Conservation (phyloP, 2,329 filamentous ascomycete genomes). For the Metarhizium robertsii region DNA sequence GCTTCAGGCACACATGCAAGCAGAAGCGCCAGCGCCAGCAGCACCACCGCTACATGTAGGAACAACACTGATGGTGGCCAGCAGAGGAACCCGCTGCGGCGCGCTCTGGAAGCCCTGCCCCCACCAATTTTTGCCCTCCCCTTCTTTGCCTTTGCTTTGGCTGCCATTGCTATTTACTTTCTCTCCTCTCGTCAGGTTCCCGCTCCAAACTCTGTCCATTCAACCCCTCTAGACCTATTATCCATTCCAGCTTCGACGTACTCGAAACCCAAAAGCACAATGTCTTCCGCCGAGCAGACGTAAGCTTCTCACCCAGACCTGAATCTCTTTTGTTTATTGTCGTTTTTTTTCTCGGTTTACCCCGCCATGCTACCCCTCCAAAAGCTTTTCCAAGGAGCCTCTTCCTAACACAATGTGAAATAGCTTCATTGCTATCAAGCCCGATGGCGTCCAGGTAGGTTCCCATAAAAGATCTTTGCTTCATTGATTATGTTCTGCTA, state of each 20-base stretch:
- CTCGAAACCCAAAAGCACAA: constrained; percentile 33
- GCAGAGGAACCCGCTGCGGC: constrained; percentile 16
- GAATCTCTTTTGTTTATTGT: no score
- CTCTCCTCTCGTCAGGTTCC: constrained; percentile 8
- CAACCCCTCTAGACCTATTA: constrained; percentile 17
- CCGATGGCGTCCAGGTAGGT: constrained; percentile 93
- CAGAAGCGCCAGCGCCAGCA: background rate
- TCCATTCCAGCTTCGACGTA: constrained; percentile 12
- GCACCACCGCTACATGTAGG: background rate
- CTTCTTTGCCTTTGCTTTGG: constrained; percentile 27
- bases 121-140: constrained; percentile 33
- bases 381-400: constrained; percentile 1
- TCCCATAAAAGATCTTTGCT: background rate
- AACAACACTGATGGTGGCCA: background rate
- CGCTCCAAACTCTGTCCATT: constrained; percentile 17
- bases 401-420: constrained; percentile 16
- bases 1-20: constrained; percentile 4
- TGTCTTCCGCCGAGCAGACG: constrained; percentile 78
- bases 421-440: constrained; percentile 99
- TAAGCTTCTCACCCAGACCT: constrained; percentile 36
- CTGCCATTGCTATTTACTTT: constrained; percentile 22
- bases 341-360: constrained; percentile 10
- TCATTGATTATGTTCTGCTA: background rate
- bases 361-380: constrained; percentile 22
- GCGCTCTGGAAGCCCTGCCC: constrained; percentile 29